Base-by-base conservation (phyloP, 805 yeast genomes). In the Jamesozyma spencerorum region DNA sequence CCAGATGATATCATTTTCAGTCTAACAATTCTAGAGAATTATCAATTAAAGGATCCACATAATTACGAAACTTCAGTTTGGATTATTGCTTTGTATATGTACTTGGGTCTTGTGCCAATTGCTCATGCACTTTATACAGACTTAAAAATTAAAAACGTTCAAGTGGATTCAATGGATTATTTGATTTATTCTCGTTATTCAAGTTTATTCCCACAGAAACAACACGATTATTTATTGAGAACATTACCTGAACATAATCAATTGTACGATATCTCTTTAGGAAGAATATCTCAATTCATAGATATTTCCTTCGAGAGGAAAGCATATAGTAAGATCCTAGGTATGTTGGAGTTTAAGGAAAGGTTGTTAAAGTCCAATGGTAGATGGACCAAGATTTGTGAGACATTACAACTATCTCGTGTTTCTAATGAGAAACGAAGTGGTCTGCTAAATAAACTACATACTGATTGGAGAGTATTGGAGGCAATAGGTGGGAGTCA, bases 21-120 rank as follows among this genome's bases (percentile, higher is more conserved):
- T 6, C 64, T 81, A 8, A 50, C 73, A 1, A 57, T 82, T 4
- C 62, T 88, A n/a, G 86, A 83, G 51, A 58, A 67, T 14, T 74
- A 79, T 2, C 63, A 72, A 11, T 35, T 50, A 7, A 55, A 62
- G 7, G 95, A 87, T 55, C 71, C 72, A n/a, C 76, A 79, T 46
- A 88, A 88, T 54, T 85, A 78, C 54, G 79, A 77, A 50, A 63
- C 84, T 17, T 70, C 78, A 40, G 60, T 85, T 7, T 84, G 92
- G 88, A 64, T 87, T 28, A 69, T 83, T 37, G 69, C 75, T 24
- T 54, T 85, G 2, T 84, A 82, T 58, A 66, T 73, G 13, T 54
- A 69, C 15, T 52, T 85, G 7, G 86, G 86, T 37, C 65, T 77
- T 8, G 66, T 67, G 26, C 55, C 71, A 1, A 57, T 66, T 32